A percentile compares a stretch with the other conserved stretches of the same genome.
Evolutionary conservation across 2,329 filamentous ascomycete species (phyloP).

Genomic region (Chrysosporium queenslandicum): DNA sequence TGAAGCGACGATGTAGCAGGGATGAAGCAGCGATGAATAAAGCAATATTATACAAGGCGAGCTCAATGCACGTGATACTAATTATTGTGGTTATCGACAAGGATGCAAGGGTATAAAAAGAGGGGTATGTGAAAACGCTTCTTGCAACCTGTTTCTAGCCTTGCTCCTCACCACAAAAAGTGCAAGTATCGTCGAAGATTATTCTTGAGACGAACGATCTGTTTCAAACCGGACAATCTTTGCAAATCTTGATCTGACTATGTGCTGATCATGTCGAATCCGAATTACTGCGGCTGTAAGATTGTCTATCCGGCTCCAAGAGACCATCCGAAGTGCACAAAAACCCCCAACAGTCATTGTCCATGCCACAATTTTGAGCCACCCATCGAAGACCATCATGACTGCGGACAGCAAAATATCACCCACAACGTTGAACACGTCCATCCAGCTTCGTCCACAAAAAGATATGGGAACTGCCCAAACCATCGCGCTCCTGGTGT

Average conservation of each 20-base stretch:
- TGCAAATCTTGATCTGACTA: not conserved
- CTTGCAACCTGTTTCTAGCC: too few species aligned
- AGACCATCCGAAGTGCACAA: slow-evolving; percentile 1
- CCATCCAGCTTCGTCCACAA: not conserved
- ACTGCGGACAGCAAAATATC: not conserved
- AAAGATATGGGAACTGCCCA: not conserved
- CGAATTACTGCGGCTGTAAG: slow-evolving; percentile 6
- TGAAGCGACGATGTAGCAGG: too few species aligned
- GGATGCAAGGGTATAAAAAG: too few species aligned
- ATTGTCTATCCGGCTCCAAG: slow-evolving; percentile 7
- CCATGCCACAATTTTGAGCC: slow-evolving; percentile 3
- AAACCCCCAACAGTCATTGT: slow-evolving; percentile 2
- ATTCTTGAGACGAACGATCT: not conserved
- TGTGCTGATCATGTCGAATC: slow-evolving; percentile 3
- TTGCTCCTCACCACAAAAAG: not conserved
- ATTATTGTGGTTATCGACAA: too few species aligned
- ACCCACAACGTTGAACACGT: not conserved
- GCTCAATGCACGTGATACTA: too few species aligned
- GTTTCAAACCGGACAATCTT: not conserved
- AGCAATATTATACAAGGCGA: too few species aligned
- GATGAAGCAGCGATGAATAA: too few species aligned
- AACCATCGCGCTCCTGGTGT: not conserved
- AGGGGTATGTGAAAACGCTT: too few species aligned
- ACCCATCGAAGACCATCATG: not conserved
- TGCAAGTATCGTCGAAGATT: not conserved